Conservation (phyloP, 1,284 basidiomycete genomes). For the Cutaneotrichosporon spelunceum region DNA sequence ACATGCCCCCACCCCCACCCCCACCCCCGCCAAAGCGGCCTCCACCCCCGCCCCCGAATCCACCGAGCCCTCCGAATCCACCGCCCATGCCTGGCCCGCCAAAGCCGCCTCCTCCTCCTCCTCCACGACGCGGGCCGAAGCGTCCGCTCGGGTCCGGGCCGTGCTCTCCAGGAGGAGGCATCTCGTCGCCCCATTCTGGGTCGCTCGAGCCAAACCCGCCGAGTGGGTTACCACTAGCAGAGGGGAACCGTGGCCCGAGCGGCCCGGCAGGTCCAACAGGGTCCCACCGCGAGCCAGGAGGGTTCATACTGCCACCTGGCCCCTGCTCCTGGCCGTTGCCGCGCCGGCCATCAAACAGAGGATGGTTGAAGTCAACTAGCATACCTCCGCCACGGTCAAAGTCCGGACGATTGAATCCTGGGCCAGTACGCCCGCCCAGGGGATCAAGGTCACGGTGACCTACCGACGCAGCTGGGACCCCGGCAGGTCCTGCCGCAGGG, state of each 20-base stretch:
- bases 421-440: conserved; percentile 45
- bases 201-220: conserved; percentile 41
- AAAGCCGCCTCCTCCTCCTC: conserved; percentile 24
- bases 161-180: conserved; percentile 49
- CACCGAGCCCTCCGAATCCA: conserved; percentile 25
- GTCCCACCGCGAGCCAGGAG: conserved; percentile 57
- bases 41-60: conserved; percentile 17
- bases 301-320: conserved; percentile 45
- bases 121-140: conserved; percentile 23
- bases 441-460: conserved; percentile 57
- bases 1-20: conserved; percentile 31
- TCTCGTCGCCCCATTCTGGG: conserved; percentile 47
- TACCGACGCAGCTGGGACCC: conserved; percentile 46
- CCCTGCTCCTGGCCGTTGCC: conserved; percentile 25
- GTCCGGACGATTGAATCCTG: conserved; percentile 11
- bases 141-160: conserved; percentile 42
- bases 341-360: conserved; percentile 51
- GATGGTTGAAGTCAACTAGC: conserved; percentile 57
- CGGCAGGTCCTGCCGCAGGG: conserved; percentile 10
- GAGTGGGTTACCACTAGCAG: conserved; percentile 40
- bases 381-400: conserved; percentile 53
- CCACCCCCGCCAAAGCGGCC: conserved; percentile 9
- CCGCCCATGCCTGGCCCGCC: conserved; percentile 21
- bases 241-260: conserved; percentile 20
- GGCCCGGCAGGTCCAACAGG: conserved; percentile 53